Evolutionary conservation across 805 yeast species (phyloP).

Genomic region (Ogataea ramenticola): DNA sequence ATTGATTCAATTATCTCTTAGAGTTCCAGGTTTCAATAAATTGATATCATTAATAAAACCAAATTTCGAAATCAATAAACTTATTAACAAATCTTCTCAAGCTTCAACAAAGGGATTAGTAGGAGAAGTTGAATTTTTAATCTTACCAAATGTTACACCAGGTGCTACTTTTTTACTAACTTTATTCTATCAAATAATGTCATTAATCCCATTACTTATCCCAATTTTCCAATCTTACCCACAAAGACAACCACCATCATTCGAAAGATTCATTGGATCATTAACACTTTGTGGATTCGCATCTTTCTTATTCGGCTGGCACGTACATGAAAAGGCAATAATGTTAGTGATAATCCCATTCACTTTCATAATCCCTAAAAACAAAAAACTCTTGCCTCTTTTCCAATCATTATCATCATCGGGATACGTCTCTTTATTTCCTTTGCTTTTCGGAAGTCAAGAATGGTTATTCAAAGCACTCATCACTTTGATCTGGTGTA

Average conservation of each 20-base stretch:
- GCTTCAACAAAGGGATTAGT: slow-evolving; percentile 75
- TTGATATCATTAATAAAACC: slow-evolving; percentile 25
- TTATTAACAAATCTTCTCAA: neutral
- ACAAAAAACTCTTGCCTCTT: slow-evolving; percentile 62
- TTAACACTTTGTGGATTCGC: slow-evolving; percentile 86
- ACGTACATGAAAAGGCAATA: slow-evolving; percentile 97
- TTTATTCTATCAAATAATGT: slow-evolving; percentile 74
- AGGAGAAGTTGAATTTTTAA: slow-evolving; percentile 78
- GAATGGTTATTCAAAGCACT: slow-evolving; percentile 73
- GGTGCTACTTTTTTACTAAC: slow-evolving; percentile 71
- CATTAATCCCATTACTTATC: slow-evolving; percentile 64
- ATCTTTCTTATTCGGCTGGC: slow-evolving; percentile 95
- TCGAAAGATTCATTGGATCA: slow-evolving; percentile 73
- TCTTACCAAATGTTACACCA: slow-evolving; percentile 79
- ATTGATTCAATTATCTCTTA: slow-evolving; percentile 39
- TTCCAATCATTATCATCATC: slow-evolving; percentile 68
- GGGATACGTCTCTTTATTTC: slow-evolving; percentile 84
- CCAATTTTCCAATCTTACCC: too few relatives aligned
- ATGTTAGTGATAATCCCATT: slow-evolving; percentile 83
- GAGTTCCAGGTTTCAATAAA: slow-evolving; percentile 37
- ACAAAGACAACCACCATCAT: too few relatives aligned
- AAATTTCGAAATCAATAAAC: neutral
- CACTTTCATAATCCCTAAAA: slow-evolving; percentile 65
- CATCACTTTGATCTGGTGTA: slow-evolving; percentile 81
- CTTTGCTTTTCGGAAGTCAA: slow-evolving; percentile 70